These are phyloP conservation scores for Avena atlantica DNA, from an alignment of 176 grass and related monocot species.

Conservation along the genomic window DNA sequence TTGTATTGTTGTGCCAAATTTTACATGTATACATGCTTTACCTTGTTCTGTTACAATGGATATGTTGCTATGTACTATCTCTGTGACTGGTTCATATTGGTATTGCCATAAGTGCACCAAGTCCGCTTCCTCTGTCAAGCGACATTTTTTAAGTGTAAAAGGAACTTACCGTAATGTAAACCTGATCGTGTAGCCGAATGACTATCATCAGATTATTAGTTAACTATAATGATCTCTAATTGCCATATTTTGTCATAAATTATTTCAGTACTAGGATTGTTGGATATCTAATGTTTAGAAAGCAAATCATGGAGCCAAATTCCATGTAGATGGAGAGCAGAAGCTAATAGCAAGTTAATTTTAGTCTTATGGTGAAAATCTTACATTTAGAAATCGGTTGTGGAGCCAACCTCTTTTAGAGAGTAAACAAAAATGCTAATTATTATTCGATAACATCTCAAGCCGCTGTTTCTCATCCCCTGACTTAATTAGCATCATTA, in stretches of 20 bases:
- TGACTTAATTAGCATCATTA: background rate
- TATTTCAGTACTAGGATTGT: background rate
- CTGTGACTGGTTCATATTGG: background rate
- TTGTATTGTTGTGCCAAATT: background rate
- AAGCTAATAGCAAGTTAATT: background rate
- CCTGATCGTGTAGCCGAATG: background rate
- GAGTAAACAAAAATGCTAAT: background rate
- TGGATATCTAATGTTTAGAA: background rate
- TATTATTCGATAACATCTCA: background rate
- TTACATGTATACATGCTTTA: background rate
- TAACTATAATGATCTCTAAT: background rate
- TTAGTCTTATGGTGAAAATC: background rate
- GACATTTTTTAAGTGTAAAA: background rate
- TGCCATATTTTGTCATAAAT: background rate
- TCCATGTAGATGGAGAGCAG: background rate
- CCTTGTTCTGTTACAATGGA: conserved; percentile 1
- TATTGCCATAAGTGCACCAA: background rate
- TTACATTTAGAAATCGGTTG: background rate
- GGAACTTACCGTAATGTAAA: background rate
- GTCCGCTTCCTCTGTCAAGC: background rate
- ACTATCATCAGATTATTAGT: background rate
- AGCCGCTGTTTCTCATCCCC: conserved; percentile 15
- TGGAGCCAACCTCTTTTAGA: background rate
- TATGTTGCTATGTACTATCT: background rate
- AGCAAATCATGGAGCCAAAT: conserved; percentile 13